Conservation (phyloP, 2,329 filamentous ascomycete species). For the Ceratocystis colombiana region DNA sequence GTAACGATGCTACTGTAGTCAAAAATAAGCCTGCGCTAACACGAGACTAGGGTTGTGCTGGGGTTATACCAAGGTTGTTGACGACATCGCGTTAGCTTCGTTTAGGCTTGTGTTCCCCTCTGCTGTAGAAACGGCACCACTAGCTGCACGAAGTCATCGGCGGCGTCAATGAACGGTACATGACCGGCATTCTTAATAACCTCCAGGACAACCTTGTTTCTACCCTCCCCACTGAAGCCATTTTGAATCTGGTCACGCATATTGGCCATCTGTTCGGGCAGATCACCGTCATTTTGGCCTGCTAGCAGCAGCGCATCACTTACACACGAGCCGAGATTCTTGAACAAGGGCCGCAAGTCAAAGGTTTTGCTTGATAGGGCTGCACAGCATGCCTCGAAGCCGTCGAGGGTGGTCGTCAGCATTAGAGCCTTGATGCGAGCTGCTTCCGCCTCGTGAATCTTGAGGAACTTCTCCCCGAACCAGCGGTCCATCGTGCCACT, state of each 20-base stretch:
- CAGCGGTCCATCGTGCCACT: slow-evolving; percentile 35
- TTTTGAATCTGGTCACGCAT: slow-evolving; percentile 34
- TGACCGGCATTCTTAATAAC: slow-evolving; percentile 35
- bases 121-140: slow-evolving; percentile 29
- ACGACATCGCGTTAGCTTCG: too few species aligned
- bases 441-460: slow-evolving; percentile 33
- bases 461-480: slow-evolving; percentile 36
- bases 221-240: slow-evolving; percentile 30
- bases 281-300: slow-evolving; percentile 37
- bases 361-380: slow-evolving; percentile 34
- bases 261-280: slow-evolving; percentile 34
- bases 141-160: slow-evolving; percentile 31
- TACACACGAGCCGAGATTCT: slow-evolving; percentile 32
- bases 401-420: slow-evolving; percentile 34
- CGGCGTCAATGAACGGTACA: slow-evolving; percentile 35
- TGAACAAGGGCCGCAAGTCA: slow-evolving; percentile 34
- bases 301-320: slow-evolving; percentile 35
- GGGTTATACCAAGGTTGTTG: too few species aligned
- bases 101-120: too few species aligned
- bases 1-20: too few species aligned
- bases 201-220: slow-evolving; percentile 31
- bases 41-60: too few species aligned
- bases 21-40: too few species aligned
- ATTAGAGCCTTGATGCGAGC: slow-evolving; percentile 33
- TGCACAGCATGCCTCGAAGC: slow-evolving; percentile 36